Evolutionary conservation across 2,329 filamentous ascomycete genomes (phyloP).

Genomic region (Aureobasidium sp.): DNA sequence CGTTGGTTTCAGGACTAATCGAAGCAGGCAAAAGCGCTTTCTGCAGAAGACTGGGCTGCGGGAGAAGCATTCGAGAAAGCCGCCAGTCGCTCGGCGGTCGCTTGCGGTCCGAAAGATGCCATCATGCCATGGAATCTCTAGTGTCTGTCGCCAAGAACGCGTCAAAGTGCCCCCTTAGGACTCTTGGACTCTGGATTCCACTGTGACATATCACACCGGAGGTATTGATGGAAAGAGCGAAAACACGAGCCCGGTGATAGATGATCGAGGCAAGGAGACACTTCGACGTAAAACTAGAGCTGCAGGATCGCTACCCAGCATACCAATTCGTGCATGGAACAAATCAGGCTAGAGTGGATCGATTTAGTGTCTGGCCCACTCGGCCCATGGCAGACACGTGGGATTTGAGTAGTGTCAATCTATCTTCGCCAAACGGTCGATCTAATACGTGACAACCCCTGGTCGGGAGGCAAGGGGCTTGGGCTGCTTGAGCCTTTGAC

Average conservation of each 20-base stretch:
- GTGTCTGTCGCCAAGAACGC: neutral
- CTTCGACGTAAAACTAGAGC: neutral
- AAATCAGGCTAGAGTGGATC: neutral
- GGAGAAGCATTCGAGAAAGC: slow-evolving; percentile 9
- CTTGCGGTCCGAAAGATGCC: neutral
- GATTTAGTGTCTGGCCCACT: slow-evolving; percentile 2
- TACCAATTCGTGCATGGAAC: slow-evolving; percentile 6
- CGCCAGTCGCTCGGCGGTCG: neutral
- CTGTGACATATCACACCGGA: neutral
- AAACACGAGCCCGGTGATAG: neutral
- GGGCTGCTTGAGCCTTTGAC: neutral
- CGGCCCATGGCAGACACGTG: slow-evolving; percentile 7
- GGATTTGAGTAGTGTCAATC: neutral
- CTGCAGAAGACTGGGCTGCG: neutral
- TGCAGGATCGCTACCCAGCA: neutral
- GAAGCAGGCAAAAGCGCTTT: neutral
- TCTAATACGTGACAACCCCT: neutral
- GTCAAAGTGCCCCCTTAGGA: neutral
- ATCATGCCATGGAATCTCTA: neutral
- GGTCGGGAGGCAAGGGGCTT: neutral
- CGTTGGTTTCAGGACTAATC: neutral
- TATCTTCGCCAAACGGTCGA: neutral
- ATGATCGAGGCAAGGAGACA: neutral
- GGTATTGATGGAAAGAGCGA: neutral
- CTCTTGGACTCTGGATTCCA: neutral